Evolutionary conservation across 306 rosid genomes (phyloP), one percentile per base, ranked within the genome.

Genomic region (Arachis hypogaea): DNA sequence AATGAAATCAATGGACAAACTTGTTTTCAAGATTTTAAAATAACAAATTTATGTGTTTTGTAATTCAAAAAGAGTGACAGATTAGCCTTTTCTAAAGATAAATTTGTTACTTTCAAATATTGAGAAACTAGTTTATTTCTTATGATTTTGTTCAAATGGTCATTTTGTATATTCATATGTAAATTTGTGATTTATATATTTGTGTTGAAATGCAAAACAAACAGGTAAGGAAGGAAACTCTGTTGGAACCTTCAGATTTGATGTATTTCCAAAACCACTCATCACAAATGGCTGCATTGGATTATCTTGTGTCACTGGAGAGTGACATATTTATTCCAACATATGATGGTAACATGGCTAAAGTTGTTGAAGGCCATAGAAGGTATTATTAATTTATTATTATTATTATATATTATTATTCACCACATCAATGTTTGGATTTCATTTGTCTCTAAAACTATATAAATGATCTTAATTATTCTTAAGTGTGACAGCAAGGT

Each of bases 341-440:
- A 18, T 92, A 89, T 45, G 98, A 90, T 54, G 98, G 99, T 59
- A 94, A 94, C 90, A 94, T 94, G 98, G 99, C 99, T 22, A 94
- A 87, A 85, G 96, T 92, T 41, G 97, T 90, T 1, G 96, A 88
- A 87, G 99, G 99, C 74, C 96, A 92, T 76, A 80, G 97, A 69
- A 85, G 97, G 98, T 91, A 84, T 52, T 42, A 61, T 52, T 80
- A n/a, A 0, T 22, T 50, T 68, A 33, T 22, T 22, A 22, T 22
- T 22, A 22, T 22, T 22, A 22, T 22, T 22, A 22, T 22, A 22
- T 22, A 22, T 22, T 79, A 74, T 30, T 12, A 22, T 30, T 72
- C 70, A 72, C 14, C 36, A 41, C 50, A 59, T 51, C 62, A 51
- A 12, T 67, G 50, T 61, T 14, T 62, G 55, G 7, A 69, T 75